phyloP scores from a whole-genome alignment of 345 rosid species.

The Syzygium aqueum region DNA sequence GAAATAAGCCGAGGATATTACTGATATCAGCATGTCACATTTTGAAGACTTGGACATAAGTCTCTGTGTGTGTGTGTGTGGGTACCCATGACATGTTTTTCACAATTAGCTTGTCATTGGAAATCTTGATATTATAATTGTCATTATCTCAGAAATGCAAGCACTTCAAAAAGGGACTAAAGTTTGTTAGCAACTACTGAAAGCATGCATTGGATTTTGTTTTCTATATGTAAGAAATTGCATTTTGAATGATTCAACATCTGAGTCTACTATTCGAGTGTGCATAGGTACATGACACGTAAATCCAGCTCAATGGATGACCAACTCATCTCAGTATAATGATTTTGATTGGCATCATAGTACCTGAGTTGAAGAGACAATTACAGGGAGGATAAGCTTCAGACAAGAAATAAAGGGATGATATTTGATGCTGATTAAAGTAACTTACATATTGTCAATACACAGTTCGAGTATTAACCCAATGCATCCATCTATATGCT shows the following conservation, averaged over 20 bases:
- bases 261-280: neutral
- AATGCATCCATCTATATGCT: neutral
- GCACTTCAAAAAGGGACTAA: neutral
- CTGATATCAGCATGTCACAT: neutral
- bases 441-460: neutral
- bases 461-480: neutral
- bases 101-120: neutral
- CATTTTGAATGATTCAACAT: neutral
- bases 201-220: neutral
- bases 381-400: neutral
- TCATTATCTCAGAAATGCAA: neutral
- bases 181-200: neutral
- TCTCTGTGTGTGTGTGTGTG: neutral
- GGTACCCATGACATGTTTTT: neutral
- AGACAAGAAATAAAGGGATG: neutral
- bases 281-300: neutral
- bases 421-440: neutral
- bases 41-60: neutral
- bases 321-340: neutral
- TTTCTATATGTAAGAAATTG: neutral
- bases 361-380: neutral
- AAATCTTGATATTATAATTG: neutral
- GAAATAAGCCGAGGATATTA: neutral
- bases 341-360: neutral
- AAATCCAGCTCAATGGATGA: neutral